phyloP scores from a whole-genome alignment of 306 rosid genomes.

The Mucuna pruriens region DNA sequence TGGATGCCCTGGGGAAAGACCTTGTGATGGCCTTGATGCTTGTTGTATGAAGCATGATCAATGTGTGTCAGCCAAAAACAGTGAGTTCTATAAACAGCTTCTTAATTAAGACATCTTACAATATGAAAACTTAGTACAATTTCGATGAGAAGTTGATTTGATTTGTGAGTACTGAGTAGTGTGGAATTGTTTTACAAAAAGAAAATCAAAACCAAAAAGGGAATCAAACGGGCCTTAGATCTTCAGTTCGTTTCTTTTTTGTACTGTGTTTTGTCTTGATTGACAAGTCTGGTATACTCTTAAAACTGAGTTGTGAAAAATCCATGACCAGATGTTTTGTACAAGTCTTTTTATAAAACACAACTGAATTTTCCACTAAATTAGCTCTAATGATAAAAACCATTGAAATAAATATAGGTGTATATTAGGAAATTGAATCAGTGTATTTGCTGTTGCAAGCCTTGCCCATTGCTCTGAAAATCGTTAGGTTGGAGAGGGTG shows the following conservation, averaged over 20 bases:
- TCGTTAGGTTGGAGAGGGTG: slow-evolving; percentile 6
- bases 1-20: slow-evolving; percentile 94
- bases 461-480: background rate
- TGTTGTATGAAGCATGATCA: slow-evolving; percentile 93
- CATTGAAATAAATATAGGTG: background rate
- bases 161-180: too few relatives aligned
- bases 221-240: too few relatives aligned
- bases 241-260: background rate
- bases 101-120: background rate
- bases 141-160: too few relatives aligned
- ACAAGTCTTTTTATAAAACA: background rate
- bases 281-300: background rate
- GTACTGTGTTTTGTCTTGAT: background rate
- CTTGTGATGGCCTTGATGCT: slow-evolving; percentile 94
- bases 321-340: background rate
- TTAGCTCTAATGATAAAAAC: background rate
- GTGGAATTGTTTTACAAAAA: too few relatives aligned
- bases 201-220: too few relatives aligned
- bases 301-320: background rate
- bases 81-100: slow-evolving; percentile 51
- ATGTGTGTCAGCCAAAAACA: slow-evolving; percentile 72
- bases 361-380: background rate
- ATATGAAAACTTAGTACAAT: too few relatives aligned
- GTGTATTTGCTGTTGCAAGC: background rate
- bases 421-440: background rate